Conservation (phyloP, 306 rosid genomes). For the Vicia villosa region DNA sequence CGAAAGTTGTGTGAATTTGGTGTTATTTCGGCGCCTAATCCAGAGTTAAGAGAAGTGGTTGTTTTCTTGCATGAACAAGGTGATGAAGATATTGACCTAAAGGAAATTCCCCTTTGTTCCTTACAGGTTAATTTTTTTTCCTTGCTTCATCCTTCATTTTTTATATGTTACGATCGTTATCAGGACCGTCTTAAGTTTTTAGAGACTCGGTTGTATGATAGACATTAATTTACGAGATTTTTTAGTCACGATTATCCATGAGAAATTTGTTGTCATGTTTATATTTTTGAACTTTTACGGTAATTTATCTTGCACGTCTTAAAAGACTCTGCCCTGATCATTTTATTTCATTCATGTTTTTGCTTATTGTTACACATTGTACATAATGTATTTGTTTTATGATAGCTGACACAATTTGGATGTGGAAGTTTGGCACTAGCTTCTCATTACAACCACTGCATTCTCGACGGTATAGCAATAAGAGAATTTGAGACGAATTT, state of each 20-base stretch:
- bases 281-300: no score
- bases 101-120: slow-evolving; percentile 43
- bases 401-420: slow-evolving; percentile 57
- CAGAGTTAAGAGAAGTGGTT: slow-evolving; percentile 42
- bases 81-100: slow-evolving; percentile 38
- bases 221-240: no score
- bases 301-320: no score
- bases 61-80: slow-evolving; percentile 41
- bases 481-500: slow-evolving; percentile 50
- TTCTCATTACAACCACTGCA: slow-evolving; percentile 57
- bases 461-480: slow-evolving; percentile 50
- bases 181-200: no score
- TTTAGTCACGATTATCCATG: no score
- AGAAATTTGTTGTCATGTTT: no score
- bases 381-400: no score
- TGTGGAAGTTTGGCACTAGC: slow-evolving; percentile 63
- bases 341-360: not conserved
- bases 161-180: no score
- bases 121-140: slow-evolving; percentile 44
- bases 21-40: slow-evolving; percentile 44
- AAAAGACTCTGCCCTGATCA: no score
- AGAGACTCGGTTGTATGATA: no score
- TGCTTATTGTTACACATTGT: not conserved
- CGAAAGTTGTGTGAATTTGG: slow-evolving; percentile 49
- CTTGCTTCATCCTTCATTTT: no score